Evolutionary conservation across 192 early-diverging fungal genomes (phyloP), one percentile per base, ranked within the genome.

Genomic region (Lobosporangium transversale): DNA sequence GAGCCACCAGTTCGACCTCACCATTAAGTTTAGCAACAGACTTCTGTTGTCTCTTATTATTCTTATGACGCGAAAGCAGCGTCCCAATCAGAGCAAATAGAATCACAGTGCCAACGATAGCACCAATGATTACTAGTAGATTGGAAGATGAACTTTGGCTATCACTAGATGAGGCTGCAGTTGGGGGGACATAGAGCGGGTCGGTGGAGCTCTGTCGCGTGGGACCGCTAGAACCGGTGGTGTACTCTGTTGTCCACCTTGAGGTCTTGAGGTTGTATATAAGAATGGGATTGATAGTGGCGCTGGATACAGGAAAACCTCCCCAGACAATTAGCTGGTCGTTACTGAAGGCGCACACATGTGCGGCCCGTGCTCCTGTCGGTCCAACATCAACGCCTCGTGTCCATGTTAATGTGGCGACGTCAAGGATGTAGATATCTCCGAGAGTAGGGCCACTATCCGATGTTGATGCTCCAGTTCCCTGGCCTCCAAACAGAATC

Each of bases 401-500:
- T 7, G 36, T 53, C 66, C 57, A 68, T 27, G n/a, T 60, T 6
- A 53, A 2, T 20, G 35, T 59, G 6, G 14, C 15, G 20, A 30
- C n/a, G 14, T 68, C 57, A 0, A 68, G 31, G n/a, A 27, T 24
- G 31, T 68, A 68, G 24, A 68, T 59, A 35, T 59, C 66, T 4
- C 50, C 42, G 12, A 68, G 18, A 0, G 23, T n/a, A 7, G 55
- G 2, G 9, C 26, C 35, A 8, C 11, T 0, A 2, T 32, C 26
- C n/a, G n/a, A n/a, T n/a, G n/a, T n/a, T n/a, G n/a, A n/a, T n/a
- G n/a, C n/a, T n/a, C n/a, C n/a, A 26, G 31, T 44, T 35, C 36
- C 27, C 20, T 10, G 14, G 37, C 65, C 65, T 29, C 66, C 56
- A 68, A 68, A 68, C 10, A 60, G 24, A 50, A 68, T n/a, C 37